Evolutionary conservation across 805 yeast species (phyloP).

Genomic region (Pichia nanzhaoensis): DNA sequence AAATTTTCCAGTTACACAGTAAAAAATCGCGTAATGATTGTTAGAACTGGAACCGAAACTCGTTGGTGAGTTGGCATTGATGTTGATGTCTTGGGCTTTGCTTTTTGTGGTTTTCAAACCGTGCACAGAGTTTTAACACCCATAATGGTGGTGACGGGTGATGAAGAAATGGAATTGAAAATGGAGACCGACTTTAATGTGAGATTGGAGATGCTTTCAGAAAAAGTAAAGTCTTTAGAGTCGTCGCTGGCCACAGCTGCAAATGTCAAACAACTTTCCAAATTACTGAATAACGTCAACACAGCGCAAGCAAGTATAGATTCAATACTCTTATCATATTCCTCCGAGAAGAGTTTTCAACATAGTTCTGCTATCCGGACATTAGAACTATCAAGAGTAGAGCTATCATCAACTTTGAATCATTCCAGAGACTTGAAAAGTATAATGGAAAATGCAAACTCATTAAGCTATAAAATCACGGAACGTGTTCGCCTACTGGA

Average conservation of each 20-base stretch:
- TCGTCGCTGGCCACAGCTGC: slow-evolving; percentile 14
- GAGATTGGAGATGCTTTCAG: not conserved
- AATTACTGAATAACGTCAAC: slow-evolving; percentile 21
- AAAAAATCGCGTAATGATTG: too few species aligned
- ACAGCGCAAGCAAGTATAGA: slow-evolving; percentile 22
- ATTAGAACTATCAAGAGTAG: slow-evolving; percentile 55
- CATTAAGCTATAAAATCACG: slow-evolving; percentile 60
- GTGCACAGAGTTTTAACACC: too few species aligned
- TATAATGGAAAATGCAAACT: slow-evolving; percentile 53
- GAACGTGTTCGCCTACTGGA: slow-evolving; percentile 64
- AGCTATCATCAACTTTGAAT: slow-evolving; percentile 52
- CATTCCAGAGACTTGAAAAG: slow-evolving; percentile 50
- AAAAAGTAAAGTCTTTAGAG: slow-evolving; percentile 1
- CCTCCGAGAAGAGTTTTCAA: slow-evolving; percentile 31
- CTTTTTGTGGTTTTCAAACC: too few species aligned
- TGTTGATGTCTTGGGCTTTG: too few species aligned
- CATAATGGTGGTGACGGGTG: not conserved
- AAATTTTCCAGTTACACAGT: too few species aligned
- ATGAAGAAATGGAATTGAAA: not conserved
- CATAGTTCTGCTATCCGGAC: slow-evolving; percentile 35
- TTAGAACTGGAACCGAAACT: too few species aligned
- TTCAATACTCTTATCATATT: slow-evolving; percentile 17
- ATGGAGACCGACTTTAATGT: not conserved
- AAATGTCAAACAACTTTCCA: slow-evolving; percentile 20
- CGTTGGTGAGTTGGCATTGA: too few species aligned